Base-by-base conservation (phyloP, 169 alveolate species). In the Babesia gibsoni region DNA sequence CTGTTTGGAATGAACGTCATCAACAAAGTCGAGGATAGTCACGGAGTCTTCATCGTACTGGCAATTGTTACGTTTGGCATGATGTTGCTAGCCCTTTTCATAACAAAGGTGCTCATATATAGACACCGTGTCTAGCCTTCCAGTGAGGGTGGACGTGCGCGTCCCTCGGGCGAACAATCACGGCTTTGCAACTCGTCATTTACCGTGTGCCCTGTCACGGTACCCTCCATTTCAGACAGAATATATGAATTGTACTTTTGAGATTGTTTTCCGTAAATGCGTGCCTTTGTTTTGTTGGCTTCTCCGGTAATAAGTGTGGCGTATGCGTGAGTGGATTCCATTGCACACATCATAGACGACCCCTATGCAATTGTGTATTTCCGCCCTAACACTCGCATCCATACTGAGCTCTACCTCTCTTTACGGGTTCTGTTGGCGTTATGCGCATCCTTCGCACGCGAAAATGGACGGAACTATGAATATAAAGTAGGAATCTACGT, bases 1-100 rank as follows among this genome's bases (percentile, higher is more conserved):
- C 80, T 88, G 33, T 88, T 87, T 59, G 93, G 93, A 41, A 88
- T 88, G 93, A 88, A 88, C 67, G 83, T 88, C 32, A 69, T 68
- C 54, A 86, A 78, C 83, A 67, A 69, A 23, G 45, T 85, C 22
- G 93, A 88, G 63, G 29, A 73, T 10, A 74, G 89, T 56, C 82
- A 70, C 20, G 63, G 58, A 45, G 90, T 91, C 23, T 88, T 88
- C 75, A 25, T 63, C 69, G 75, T 67, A 23, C 82, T 87, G 22
- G 69, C 91, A 16, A 22, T 65, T 1, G 36, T 61, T 4, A 63
- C 84, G 4, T 50, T 87, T 23, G 77, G 73, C 32, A 27, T 48
- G 16, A 54, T 80, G 36, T 65, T 49, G 20, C 27, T 87, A 10
- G 84, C 92, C 35, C 56, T 82, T 4, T 48, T 77, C 9, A 54